Evolutionary conservation across 257 asterid species (phyloP), one percentile per base, ranked within the genome.

Genomic region (Solanum tarijense): DNA sequence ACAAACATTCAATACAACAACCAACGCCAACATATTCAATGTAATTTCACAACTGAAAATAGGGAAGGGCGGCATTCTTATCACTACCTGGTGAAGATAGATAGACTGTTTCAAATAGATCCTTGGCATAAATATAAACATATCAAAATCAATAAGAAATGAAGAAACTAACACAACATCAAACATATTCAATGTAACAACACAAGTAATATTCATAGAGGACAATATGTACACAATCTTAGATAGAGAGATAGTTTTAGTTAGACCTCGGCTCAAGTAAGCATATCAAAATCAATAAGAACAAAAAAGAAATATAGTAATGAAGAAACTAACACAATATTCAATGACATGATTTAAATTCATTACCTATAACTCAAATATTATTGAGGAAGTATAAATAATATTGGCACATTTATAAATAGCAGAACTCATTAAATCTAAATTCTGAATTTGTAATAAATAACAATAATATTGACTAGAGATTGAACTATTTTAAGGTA

Each of bases 241-340:
- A 36, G 39, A 38, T 41, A 41, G 14, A 62, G 1, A 62, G 0
- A 62, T 1, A 0, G 0, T 10, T n/a, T n/a, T 7, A 9, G 1
- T 2, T 23, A 62, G 32, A 66, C 5, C 9, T 5, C 5, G 0
- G 0, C 11, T 27, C 21, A 68, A 68, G 1, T 12, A 68, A 68
- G 0, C 10, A 1, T 27, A 6, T 27, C 11, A 68, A 0, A 12
- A 12, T 74, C 29, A 21, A 0, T 21, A 38, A 10, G n/a, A 72
- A 10, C 4, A 68, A 72, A 31, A 71, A 23, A 4, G 12, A 20
- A 18, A 55, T 55, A 68, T 0, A 31, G 1, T 27, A 66, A 11
- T 4, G 4, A 62, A 62, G 3, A 62, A 66, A 27, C 6, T 29
- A 32, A 2, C 43, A 72, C 27, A 34, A 32, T 39, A 73, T 18